Percentiles rank a stretch among this genome's conserved stretches.
Evolutionary conservation across 2,329 filamentous ascomycete genomes (phyloP).

Genomic region (Zymoseptoria brevis): DNA sequence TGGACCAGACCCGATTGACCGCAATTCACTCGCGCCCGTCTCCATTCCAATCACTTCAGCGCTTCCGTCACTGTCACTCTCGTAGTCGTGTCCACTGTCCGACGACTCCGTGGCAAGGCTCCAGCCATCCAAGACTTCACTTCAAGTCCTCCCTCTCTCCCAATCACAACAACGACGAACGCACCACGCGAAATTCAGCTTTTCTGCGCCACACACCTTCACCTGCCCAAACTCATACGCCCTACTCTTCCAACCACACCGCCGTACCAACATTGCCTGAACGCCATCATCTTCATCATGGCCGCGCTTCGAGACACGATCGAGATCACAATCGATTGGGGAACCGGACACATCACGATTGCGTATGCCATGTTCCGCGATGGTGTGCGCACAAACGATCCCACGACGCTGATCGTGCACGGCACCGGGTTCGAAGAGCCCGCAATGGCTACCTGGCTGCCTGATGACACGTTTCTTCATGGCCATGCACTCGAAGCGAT

Average conservation of each 20-base stretch:
- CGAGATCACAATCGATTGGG: slow-evolving; percentile 3
- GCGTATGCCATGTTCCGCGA: background rate
- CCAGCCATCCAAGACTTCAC: background rate
- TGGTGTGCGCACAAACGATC: background rate
- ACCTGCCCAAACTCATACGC: background rate
- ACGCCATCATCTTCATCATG: background rate
- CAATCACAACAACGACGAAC: background rate
- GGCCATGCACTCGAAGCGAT: slow-evolving; percentile 4
- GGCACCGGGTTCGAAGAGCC: slow-evolving; percentile 1
- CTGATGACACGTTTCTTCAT: slow-evolving; percentile 2
- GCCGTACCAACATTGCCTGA: background rate
- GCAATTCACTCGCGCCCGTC: background rate
- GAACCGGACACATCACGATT: slow-evolving; percentile 3
- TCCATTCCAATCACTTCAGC: background rate
- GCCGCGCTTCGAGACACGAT: background rate
- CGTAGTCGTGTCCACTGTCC: background rate
- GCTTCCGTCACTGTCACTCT: background rate
- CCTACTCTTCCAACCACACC: background rate
- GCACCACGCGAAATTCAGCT: background rate
- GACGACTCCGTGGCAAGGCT: background rate
- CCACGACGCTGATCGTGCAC: background rate
- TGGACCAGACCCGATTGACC: background rate
- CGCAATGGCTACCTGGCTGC: slow-evolving; percentile 6
- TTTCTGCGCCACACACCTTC: background rate
- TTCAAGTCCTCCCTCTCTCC: background rate